Percentiles rank a stretch among this genome's conserved stretches.
Conservation (phyloP, 768 basidiomycete species). For the Tulasnella sp. region DNA sequence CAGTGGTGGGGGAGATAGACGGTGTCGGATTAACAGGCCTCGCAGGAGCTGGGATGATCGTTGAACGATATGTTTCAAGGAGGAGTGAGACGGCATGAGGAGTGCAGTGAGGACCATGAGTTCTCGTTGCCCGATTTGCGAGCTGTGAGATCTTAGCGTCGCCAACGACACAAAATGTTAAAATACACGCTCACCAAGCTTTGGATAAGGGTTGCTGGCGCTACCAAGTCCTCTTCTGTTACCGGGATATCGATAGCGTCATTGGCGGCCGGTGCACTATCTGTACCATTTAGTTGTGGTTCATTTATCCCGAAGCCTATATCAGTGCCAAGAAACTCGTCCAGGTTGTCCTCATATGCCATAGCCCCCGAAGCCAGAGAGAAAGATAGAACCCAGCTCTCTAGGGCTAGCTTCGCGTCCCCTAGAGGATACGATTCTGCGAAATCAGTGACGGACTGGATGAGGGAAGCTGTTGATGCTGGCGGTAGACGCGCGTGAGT, state of each 20-base stretch:
- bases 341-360: background rate
- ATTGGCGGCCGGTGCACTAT: background rate
- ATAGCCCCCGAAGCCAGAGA: background rate
- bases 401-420: background rate
- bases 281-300: background rate
- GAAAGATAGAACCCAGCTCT: conserved; percentile 1
- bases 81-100: conserved; percentile 4
- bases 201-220: background rate
- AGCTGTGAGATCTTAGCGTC: background rate
- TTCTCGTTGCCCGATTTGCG: background rate
- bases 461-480: conserved; percentile 3
- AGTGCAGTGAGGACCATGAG: background rate
- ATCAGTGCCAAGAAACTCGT: conserved; percentile 1
- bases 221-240: conserved; percentile 1
- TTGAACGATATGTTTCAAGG: conserved; percentile 5
- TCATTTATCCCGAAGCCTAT: background rate
- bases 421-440: background rate
- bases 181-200: conserved; percentile 1
- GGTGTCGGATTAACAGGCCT: background rate
- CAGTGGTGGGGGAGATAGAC: background rate
- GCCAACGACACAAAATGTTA: background rate
- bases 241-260: background rate
- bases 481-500: background rate
- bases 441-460: background rate
- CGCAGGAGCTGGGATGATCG: background rate